Conservation (phyloP, 2,329 filamentous ascomycete species). For the Madurella mycetomatis region DNA sequence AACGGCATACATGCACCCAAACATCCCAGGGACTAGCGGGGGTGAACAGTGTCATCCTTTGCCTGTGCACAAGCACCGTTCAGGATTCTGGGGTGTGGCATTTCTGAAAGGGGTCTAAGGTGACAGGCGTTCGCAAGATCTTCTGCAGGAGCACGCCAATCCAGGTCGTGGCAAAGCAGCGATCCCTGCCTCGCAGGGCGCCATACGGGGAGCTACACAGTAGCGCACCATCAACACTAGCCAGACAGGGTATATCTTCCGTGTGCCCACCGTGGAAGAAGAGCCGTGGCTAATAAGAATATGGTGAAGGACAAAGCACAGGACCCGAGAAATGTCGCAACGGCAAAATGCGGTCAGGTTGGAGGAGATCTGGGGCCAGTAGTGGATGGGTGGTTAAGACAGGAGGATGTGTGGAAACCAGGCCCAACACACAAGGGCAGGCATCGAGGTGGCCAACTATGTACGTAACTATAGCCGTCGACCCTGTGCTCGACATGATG, state of each 20-base stretch:
- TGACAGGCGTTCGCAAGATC: constrained; percentile 16
- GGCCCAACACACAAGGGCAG: no score
- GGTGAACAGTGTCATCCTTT: constrained; percentile 13
- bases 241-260: constrained; percentile 7
- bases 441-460: no score
- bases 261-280: neutral
- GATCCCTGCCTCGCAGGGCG: neutral
- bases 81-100: constrained; percentile 2
- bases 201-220: neutral
- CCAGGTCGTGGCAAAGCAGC: neutral
- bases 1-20: constrained; percentile 8
- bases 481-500: no score
- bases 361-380: neutral
- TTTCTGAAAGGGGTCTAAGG: constrained; percentile 13
- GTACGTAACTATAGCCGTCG: no score
- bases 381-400: neutral
- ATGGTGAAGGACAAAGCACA: neutral
- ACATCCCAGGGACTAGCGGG: constrained; percentile 15
- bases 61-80: constrained; percentile 2
- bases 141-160: constrained; percentile 15
- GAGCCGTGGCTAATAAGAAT: neutral
- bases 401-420: no score
- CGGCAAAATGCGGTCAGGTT: constrained; percentile 6
- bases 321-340: neutral
- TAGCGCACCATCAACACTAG: neutral